Conservation (phyloP, 371 early-diverging fungal genomes). For the Thermomucor indicae-seudaticae region DNA sequence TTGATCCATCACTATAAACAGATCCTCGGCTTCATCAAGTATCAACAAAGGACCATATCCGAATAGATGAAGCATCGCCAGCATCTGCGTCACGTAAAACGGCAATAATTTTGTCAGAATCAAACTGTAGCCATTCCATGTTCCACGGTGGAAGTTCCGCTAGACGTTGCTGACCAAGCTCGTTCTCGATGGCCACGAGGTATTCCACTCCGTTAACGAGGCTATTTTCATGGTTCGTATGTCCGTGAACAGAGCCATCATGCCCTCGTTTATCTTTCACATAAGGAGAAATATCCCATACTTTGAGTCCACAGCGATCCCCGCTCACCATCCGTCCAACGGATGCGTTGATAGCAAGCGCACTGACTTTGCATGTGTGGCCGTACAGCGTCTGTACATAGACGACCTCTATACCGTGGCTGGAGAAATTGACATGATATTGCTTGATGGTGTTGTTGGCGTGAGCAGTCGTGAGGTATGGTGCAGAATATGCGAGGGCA, state of each 20-base stretch:
- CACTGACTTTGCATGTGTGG: conserved; percentile 39
- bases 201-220: conserved; percentile 7
- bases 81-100: conserved; percentile 8
- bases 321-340: conserved; percentile 36
- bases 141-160: conserved; percentile 11
- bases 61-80: conserved; percentile 2
- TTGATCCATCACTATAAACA: too few species aligned
- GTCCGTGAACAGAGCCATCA: conserved; percentile 1
- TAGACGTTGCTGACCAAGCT: background rate
- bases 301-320: conserved; percentile 36
- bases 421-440: conserved; percentile 18
- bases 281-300: conserved; percentile 30
- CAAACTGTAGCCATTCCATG: conserved; percentile 26
- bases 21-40: background rate
- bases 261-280: conserved; percentile 1
- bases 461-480: conserved; percentile 44
- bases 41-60: conserved; percentile 21
- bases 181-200: conserved; percentile 7
- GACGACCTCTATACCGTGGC: conserved; percentile 15
- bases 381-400: conserved; percentile 39
- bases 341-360: conserved; percentile 25
- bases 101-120: conserved; percentile 32
- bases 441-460: conserved; percentile 49
- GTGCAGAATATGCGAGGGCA: conserved; percentile 29
- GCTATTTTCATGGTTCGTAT: background rate